These are phyloP conservation scores for Musa beccarii DNA, from an alignment of 176 grass and related monocot species.

Conservation along the genomic window DNA sequence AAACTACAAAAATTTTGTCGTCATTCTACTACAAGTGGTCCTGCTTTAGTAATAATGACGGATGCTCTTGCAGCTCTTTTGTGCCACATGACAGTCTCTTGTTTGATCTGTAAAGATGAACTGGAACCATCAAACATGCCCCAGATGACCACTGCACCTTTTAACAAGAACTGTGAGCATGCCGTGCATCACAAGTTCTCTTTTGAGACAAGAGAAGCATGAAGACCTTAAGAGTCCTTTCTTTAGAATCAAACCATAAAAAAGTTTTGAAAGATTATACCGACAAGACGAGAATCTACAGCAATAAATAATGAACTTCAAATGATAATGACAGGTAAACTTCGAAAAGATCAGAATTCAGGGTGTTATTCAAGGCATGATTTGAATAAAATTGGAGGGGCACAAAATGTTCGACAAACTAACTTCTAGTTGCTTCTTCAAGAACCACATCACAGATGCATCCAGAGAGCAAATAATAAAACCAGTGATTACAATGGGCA, in stretches of 20 bases:
- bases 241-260: no score
- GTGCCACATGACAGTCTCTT: not conserved
- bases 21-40: not conserved
- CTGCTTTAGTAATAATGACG: not conserved
- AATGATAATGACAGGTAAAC: not conserved
- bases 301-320: not conserved
- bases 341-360: not conserved
- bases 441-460: no score
- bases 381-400: no score
- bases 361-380: no score
- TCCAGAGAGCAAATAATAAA: no score
- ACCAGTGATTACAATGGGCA: no score
- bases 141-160: not conserved
- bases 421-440: no score
- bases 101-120: slow-evolving; percentile 5
- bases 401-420: no score
- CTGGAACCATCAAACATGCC: not conserved
- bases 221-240: not conserved
- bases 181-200: not conserved
- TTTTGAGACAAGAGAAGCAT: not conserved
- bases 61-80: not conserved
- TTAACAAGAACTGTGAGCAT: not conserved
- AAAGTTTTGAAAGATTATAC: not conserved
- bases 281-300: not conserved
- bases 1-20: not conserved